Conservation (phyloP, 305 asterid genomes). For the Andrographis paniculata region DNA sequence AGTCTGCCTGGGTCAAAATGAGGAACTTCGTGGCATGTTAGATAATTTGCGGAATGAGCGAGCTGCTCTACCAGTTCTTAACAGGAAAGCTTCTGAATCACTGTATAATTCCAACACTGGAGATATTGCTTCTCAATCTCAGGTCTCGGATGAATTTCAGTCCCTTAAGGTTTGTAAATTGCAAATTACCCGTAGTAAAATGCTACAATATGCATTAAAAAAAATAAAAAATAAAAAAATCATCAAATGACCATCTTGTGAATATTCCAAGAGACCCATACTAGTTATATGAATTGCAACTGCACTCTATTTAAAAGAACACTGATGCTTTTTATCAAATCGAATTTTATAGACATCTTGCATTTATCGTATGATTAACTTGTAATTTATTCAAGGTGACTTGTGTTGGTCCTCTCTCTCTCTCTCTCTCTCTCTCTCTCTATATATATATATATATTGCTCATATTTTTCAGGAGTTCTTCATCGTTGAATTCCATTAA, state of each 20-base stretch:
- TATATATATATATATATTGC: too few relatives aligned
- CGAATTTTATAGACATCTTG: neutral
- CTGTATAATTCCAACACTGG: slow-evolving; percentile 28
- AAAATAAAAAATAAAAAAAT: too few relatives aligned
- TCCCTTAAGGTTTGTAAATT: slow-evolving; percentile 54
- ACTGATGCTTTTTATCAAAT: too few relatives aligned
- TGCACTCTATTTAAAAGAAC: too few relatives aligned
- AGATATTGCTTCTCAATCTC: slow-evolving; percentile 27
- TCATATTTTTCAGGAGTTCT: slow-evolving; percentile 4
- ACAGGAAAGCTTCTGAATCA: slow-evolving; percentile 29
- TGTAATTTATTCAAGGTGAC: too few relatives aligned
- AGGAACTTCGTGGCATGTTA: slow-evolving; percentile 74
- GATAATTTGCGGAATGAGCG: slow-evolving; percentile 64
- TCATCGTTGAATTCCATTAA: too few relatives aligned
- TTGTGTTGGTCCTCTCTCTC: too few relatives aligned
- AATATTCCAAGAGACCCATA: too few relatives aligned
- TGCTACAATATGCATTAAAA: too few relatives aligned
- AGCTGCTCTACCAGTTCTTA: slow-evolving; percentile 30
- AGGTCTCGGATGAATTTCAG: slow-evolving; percentile 33
- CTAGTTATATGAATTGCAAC: too few relatives aligned
- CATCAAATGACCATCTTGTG: too few relatives aligned
- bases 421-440: too few relatives aligned
- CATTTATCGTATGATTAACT: neutral
- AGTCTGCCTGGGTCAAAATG: slow-evolving; percentile 72
- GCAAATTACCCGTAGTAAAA: slow-evolving; percentile 1